Conservation (phyloP, 257 asterid species). For the Catharanthus roseus region DNA sequence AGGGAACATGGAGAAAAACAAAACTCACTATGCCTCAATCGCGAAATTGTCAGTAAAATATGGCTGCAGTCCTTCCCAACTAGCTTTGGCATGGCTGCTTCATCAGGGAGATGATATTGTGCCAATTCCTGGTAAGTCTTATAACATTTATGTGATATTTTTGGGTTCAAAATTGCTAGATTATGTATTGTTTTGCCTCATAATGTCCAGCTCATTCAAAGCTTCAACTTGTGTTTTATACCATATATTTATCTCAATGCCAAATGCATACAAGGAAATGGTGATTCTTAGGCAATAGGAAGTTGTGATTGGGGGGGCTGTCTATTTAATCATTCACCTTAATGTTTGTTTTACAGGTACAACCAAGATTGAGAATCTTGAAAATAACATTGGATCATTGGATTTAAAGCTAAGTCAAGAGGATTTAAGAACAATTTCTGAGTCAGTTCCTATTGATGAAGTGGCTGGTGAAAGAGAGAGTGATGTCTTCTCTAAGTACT, state of each 20-base stretch:
- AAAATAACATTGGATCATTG: conserved; percentile 29
- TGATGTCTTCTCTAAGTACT: conserved; percentile 9
- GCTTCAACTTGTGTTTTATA: too few species aligned
- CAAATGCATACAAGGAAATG: neutral
- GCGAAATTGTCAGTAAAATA: conserved; percentile 37
- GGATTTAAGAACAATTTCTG: conserved; percentile 31
- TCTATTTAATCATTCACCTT: neutral
- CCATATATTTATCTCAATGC: neutral
- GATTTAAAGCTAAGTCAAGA: conserved; percentile 33
- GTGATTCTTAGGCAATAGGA: neutral
- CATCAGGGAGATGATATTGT: conserved; percentile 47
- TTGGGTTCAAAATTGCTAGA: too few species aligned
- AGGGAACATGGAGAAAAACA: conserved; percentile 44
- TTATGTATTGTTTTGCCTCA: too few species aligned
- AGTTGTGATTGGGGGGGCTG: too few species aligned
- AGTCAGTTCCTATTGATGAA: conserved; percentile 29
- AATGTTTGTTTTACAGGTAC: conserved; percentile 9
- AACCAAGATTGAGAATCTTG: conserved; percentile 41
- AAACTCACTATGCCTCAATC: conserved; percentile 26
- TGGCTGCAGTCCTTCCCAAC: conserved; percentile 42
- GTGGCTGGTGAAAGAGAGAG: conserved; percentile 34
- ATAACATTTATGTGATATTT: too few species aligned
- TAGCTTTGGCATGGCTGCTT: conserved; percentile 54
- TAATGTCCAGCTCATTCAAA: too few species aligned
- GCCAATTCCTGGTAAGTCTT: conserved; percentile 42